Base-by-base conservation (phyloP, 129 eudicot genomes). In the Escallonia rubra region DNA sequence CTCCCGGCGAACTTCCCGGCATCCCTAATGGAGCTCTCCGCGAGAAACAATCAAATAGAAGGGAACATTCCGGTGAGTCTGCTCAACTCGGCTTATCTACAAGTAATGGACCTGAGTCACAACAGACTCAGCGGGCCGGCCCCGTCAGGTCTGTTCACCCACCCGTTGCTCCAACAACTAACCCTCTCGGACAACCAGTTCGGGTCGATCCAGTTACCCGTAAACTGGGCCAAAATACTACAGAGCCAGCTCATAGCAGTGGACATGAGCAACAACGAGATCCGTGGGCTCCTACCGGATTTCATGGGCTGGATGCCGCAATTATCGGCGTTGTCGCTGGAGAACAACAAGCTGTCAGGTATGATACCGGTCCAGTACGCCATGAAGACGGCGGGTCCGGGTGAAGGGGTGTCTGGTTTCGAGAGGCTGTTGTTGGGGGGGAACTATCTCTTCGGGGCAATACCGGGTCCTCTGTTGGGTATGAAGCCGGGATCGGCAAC, bases 341-440 rank as follows among this genome's bases (percentile, higher is more conserved):
- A 93, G 70, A 86, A 93, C 60, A 93, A 93, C 40, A 80, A 70
- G 76, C 82, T 89, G 1, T 61, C 89, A 65, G 99, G 99, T 15
- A 58, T 80, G 84, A 89, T 89, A 47, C 99, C 99, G 78, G 43
- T 85, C 64, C 82, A 82, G 52, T 93, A 89, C 59, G 90, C 86
- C 0, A 6, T 85, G 8, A 84, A 82, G 71, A 80, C 86, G 73
- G 78, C 82, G 68, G 45, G 60, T 6, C 77, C 85, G 49, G 80
- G 41, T 11, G 38, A 47, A 9, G 86, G 74, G 3, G 58, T 77
- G 54, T 75, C 82, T n/a, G 85, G 81, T 56, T 92, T 93, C 59
- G 77, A 82, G 79, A 86, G 99, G 80, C 76, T 93, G 55, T 50
- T 93, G 68, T 65, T 93, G 80, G 99, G 99, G 10, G 99, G 99